These are phyloP conservation scores for Sequoia sempervirens DNA, from an alignment of 75 land plant species.

Conservation along the genomic window DNA sequence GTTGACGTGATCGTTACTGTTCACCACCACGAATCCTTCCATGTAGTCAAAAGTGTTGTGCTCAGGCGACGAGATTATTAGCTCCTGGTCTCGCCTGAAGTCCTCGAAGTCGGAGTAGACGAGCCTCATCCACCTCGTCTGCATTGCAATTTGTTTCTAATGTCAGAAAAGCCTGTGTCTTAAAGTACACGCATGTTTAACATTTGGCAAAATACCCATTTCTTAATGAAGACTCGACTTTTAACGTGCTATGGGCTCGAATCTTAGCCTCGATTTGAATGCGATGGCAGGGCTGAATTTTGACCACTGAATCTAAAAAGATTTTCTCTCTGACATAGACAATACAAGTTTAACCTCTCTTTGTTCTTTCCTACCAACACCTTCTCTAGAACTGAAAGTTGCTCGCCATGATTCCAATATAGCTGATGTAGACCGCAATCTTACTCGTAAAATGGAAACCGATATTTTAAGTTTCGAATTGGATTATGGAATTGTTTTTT, in stretches of 20 bases:
- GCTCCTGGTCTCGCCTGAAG: constrained; percentile 64
- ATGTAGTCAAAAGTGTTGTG: constrained; percentile 66
- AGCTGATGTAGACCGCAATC: no score
- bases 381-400: background rate
- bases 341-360: background rate
- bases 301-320: background rate
- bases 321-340: background rate
- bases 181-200: background rate
- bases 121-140: constrained; percentile 77
- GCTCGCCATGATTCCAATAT: no score
- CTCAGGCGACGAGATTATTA: constrained; percentile 25
- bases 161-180: background rate
- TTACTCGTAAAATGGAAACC: background rate
- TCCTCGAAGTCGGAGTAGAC: constrained; percentile 64
- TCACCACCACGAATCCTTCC: constrained; percentile 76
- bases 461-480: background rate
- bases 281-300: background rate
- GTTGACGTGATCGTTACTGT: constrained; percentile 49
- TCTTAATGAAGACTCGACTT: background rate
- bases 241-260: background rate
- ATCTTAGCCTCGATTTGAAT: background rate
- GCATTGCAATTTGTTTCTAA: constrained; percentile 1
- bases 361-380: background rate
- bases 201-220: background rate
- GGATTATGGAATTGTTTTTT: background rate